Evolutionary conservation across 441 rosid species (phyloP).

Genomic region (Croton laevigatus): DNA sequence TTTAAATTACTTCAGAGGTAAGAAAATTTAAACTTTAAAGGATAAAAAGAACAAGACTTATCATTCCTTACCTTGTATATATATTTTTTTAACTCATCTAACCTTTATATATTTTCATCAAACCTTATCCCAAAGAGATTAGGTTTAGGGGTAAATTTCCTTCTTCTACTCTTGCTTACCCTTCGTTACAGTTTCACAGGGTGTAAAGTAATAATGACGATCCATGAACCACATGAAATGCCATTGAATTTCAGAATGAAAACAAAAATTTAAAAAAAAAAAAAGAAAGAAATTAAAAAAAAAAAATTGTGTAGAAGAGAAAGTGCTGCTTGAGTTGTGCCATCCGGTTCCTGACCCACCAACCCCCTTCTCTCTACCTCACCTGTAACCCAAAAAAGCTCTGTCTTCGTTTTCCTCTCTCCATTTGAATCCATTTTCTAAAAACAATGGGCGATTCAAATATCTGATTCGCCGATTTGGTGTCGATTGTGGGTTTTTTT

Average conservation of each 20-base stretch:
- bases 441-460: not conserved
- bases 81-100: too few relatives aligned
- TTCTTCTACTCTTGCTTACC: too few relatives aligned
- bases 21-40: too few relatives aligned
- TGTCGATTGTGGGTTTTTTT: not conserved
- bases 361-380: not conserved
- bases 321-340: slow-evolving; percentile 3
- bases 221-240: not conserved
- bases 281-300: too few relatives aligned
- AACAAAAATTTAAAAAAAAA: not conserved
- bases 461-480: not conserved
- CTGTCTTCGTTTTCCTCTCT: not conserved
- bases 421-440: not conserved
- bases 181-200: too few relatives aligned
- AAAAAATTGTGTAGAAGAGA: not conserved
- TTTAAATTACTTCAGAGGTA: too few relatives aligned
- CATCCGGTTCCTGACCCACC: slow-evolving; percentile 2
- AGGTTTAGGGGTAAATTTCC: too few relatives aligned
- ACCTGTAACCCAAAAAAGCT: not conserved
- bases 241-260: not conserved
- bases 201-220: too few relatives aligned
- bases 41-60: too few relatives aligned
- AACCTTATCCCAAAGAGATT: too few relatives aligned
- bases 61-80: too few relatives aligned
- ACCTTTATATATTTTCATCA: too few relatives aligned